Percentiles rank a stretch among this genome's conserved stretches.
These are phyloP conservation scores for Pontederia crassipes DNA, from an alignment of 176 grass and related monocot genomes.

Conservation along the genomic window DNA sequence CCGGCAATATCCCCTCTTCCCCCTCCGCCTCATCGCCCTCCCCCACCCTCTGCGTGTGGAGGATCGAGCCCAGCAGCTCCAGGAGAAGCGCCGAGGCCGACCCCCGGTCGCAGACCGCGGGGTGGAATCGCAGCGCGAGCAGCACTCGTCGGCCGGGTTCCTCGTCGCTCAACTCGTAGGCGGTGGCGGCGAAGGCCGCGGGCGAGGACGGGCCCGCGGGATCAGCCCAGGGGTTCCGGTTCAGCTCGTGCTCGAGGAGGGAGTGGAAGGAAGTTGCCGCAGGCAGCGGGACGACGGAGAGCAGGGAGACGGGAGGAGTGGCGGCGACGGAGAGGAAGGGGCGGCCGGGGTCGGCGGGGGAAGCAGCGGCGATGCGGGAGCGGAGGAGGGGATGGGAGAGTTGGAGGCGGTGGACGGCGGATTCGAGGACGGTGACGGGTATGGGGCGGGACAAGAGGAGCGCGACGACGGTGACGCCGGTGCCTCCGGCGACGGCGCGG, in stretches of 20 bases:
- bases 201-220: conserved; percentile 2
- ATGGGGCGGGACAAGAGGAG: conserved; percentile 38
- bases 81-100: conserved; percentile 32
- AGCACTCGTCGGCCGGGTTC: conserved; percentile 13
- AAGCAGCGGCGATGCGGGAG: conserved; percentile 29
- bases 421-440: conserved; percentile 14
- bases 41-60: not conserved
- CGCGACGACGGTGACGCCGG: conserved; percentile 60
- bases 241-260: conserved; percentile 77
- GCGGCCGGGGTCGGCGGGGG: conserved; percentile 15
- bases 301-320: not conserved
- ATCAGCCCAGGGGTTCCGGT: conserved; percentile 54
- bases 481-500: conserved; percentile 66
- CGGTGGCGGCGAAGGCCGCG: conserved; percentile 45
- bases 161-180: conserved; percentile 31
- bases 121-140: conserved; percentile 63
- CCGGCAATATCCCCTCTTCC: conserved; percentile 12
- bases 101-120: conserved; percentile 51
- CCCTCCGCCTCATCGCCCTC: conserved; percentile 17
- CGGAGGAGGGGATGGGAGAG: conserved; percentile 52
- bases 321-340: conserved; percentile 35
- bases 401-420: conserved; percentile 35
- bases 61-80: conserved; percentile 44
- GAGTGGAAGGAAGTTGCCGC: conserved; percentile 31
- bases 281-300: conserved; percentile 1